Evolutionary conservation across 2,329 filamentous ascomycete species (phyloP).

Genomic region (Atkinsonella hypoxylon): DNA sequence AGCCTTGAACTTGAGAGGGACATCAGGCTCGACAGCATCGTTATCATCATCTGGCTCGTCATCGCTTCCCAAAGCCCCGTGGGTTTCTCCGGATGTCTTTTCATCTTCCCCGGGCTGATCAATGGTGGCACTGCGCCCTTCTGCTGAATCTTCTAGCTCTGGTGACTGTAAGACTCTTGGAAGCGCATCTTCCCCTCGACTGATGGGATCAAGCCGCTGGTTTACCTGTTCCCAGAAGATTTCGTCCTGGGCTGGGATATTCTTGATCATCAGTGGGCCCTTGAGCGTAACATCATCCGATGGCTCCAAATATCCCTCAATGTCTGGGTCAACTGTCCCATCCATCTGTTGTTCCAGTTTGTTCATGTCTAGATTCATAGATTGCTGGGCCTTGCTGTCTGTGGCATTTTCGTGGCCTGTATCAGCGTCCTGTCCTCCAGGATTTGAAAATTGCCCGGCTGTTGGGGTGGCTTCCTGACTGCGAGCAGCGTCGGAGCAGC

Average conservation of each 20-base stretch:
- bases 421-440: neutral
- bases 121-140: neutral
- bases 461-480: constrained; percentile 20
- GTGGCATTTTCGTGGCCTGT: neutral
- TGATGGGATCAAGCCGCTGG: constrained; percentile 39
- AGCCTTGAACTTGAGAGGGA: constrained; percentile 33
- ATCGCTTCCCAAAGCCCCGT: constrained; percentile 10
- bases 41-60: constrained; percentile 16
- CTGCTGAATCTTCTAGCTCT: constrained; percentile 3
- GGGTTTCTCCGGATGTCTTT: constrained; percentile 11
- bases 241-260: constrained; percentile 44
- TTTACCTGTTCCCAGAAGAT: constrained; percentile 38
- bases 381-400: neutral
- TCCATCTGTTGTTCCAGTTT: neutral
- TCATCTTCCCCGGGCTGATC: constrained; percentile 7
- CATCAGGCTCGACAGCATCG: constrained; percentile 23
- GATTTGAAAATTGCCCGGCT: constrained; percentile 8
- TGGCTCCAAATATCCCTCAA: constrained; percentile 23
- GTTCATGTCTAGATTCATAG: neutral
- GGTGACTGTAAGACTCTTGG: constrained; percentile 28
- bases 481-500: constrained; percentile 14
- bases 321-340: constrained; percentile 4
- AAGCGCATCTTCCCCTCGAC: constrained; percentile 32
- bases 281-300: constrained; percentile 34
- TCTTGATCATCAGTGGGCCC: constrained; percentile 42